Evolutionary conservation across 805 yeast species (phyloP), one percentile per base, ranked within the genome.

Genomic region (Cyberlindnera lachancei): DNA sequence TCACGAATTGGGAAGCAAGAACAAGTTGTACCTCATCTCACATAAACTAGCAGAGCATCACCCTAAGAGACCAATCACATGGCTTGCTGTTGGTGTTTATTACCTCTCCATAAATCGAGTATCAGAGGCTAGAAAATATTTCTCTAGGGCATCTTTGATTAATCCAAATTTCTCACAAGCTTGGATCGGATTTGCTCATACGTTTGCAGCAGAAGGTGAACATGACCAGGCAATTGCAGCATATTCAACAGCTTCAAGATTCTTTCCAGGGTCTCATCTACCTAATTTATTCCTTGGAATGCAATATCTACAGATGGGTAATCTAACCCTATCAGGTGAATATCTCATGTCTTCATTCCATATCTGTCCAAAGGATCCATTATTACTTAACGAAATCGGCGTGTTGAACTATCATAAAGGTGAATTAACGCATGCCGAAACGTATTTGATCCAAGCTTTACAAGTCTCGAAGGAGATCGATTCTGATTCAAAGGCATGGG

Each of bases 211-310:
- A 3, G 98, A 92, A 55, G 94, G 96, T n/a, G 99, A 92, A 57
- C 96, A 92, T 55, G 99, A 92, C 55, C 97, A 92, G 57, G 97
- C 97, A 2, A 81, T 92, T 15, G 81, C 96, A 35, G 97, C 97
- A 0, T 92, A 88, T 57, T 88, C 97, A 2, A 88, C 95, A 10
- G 96, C 96, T 0, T 86, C 95, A 1, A 64, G 96, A 40, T 67
- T 88, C 26, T 92, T 92, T 49, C 87, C 88, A 0, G 94, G 95
- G 1, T 79, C 88, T 4, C 96, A 92, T 54, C 59, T 88, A 29
- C 97, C 98, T 2, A 76, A 82, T 48, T 60, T 92, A 37, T 90
- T 84, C 48, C 64, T 92, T 24, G 99, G 98, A 1, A 92, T 92
- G 96, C 97, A 92, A 61, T 90, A 92, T 55, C 61, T 87, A 45